These are phyloP conservation scores for Pelargonium australe DNA, from an alignment of 441 rosid genomes.

Conservation along the genomic window DNA sequence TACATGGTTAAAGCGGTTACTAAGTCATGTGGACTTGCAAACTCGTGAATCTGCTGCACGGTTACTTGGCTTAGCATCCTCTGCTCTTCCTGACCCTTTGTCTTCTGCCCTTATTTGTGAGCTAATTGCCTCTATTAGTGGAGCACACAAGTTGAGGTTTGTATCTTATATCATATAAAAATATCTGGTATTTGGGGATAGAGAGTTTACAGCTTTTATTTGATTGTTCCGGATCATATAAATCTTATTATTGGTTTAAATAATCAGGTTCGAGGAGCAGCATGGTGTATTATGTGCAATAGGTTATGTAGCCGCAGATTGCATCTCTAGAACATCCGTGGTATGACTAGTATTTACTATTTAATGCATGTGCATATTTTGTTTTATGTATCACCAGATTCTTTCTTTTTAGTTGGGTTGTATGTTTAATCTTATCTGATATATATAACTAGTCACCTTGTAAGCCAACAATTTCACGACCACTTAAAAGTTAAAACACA, in stretches of 20 bases:
- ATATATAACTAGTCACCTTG: constrained; percentile 1
- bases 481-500: not conserved
- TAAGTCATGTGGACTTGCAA: constrained; percentile 70
- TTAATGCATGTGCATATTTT: constrained; percentile 5
- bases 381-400: not conserved
- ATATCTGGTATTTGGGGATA: constrained; percentile 2
- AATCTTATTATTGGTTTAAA: constrained; percentile 20
- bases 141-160: constrained; percentile 59
- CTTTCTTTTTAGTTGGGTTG: not conserved
- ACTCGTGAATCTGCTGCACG: constrained; percentile 94
- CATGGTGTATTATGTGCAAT: constrained; percentile 75
- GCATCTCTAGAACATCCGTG: constrained; percentile 41
- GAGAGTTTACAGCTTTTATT: constrained; percentile 2
- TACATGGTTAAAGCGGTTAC: constrained; percentile 77
- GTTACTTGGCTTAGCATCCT: constrained; percentile 85
- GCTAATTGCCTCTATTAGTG: constrained; percentile 45
- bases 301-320: constrained; percentile 80
- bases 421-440: not conserved
- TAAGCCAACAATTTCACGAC: not conserved
- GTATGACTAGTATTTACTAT: constrained; percentile 39
- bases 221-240: not conserved
- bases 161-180: constrained; percentile 12
- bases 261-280: constrained; percentile 69
- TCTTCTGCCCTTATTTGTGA: constrained; percentile 59
- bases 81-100: constrained; percentile 53